Evolutionary conservation across 306 rosid genomes (phyloP).

Genomic region (Echinosophora koreensis): DNA sequence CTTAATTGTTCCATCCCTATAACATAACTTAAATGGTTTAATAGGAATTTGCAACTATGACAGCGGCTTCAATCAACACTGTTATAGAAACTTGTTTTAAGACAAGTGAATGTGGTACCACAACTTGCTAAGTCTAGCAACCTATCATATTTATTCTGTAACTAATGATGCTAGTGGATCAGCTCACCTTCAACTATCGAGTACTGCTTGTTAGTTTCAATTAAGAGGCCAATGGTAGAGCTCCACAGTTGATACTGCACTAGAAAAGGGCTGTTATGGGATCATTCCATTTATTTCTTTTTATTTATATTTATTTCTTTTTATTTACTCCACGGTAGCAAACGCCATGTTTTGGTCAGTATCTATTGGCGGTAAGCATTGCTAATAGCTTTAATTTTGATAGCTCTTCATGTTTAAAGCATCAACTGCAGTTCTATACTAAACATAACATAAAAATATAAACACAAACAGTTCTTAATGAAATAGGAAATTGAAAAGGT

Average conservation of each 20-base stretch:
- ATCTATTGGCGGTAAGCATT: not conserved
- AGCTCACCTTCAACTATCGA: too few relatives aligned
- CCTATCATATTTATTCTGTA: too few relatives aligned
- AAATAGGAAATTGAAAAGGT: not conserved
- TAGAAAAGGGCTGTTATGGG: not conserved
- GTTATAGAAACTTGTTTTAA: too few relatives aligned
- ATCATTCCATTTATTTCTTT: too few relatives aligned
- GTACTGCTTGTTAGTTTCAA: not conserved
- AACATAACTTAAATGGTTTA: too few relatives aligned
- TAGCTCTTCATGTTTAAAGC: not conserved
- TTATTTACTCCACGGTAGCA: not conserved
- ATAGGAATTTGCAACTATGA: too few relatives aligned
- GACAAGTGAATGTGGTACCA: too few relatives aligned
- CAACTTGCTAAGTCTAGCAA: too few relatives aligned
- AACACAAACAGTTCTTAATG: not conserved
- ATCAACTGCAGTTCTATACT: not conserved
- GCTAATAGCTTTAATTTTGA: not conserved
- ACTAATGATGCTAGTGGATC: too few relatives aligned
- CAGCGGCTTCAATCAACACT: too few relatives aligned
- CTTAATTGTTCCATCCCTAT: too few relatives aligned
- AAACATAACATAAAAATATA: slow-evolving; percentile 5
- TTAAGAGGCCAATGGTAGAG: not conserved
- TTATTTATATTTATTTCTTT: not conserved
- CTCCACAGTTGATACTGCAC: not conserved
- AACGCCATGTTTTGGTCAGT: not conserved